A percentile compares a stretch with the other conserved stretches of the same genome.
Evolutionary conservation across 75 land plant genomes (phyloP).

Genomic region (Sequoiadendron giganteum): DNA sequence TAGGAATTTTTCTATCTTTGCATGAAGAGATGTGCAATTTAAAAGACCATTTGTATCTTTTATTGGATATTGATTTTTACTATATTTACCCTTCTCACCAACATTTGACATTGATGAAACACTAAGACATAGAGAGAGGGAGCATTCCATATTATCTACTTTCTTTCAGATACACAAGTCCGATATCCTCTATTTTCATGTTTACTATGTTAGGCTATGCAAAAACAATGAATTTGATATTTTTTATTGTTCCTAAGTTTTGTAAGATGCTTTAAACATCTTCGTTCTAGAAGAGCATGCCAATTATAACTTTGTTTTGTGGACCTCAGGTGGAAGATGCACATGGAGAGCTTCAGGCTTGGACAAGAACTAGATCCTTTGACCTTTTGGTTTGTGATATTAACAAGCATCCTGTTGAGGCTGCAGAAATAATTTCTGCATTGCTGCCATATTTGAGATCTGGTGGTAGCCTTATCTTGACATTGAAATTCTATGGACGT

Average conservation of each 20-base stretch:
- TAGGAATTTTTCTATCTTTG: background rate
- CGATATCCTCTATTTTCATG: background rate
- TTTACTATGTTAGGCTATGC: background rate
- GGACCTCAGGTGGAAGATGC: slow-evolving; percentile 20
- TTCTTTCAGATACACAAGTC: background rate
- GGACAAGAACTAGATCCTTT: slow-evolving; percentile 17
- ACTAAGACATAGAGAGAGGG: background rate
- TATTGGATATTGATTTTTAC: background rate
- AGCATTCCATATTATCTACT: background rate
- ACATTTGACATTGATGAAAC: background rate
- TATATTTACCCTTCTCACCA: background rate
- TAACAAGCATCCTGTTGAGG: slow-evolving; percentile 28
- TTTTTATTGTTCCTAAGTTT: background rate
- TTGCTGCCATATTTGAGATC: slow-evolving; percentile 18
- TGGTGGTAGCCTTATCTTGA: slow-evolving; percentile 20
- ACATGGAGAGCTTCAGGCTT: slow-evolving; percentile 6
- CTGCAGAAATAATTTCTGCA: slow-evolving; percentile 15
- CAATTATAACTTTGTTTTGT: background rate
- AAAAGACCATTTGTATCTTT: background rate
- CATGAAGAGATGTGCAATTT: background rate
- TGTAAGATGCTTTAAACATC: background rate
- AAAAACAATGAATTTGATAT: background rate
- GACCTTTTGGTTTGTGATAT: slow-evolving; percentile 30
- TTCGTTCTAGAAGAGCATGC: background rate
- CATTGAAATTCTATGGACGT: slow-evolving; percentile 30